phyloP scores from a whole-genome alignment of 371 early-diverging fungal genomes.

The Mortierella polycephala region DNA sequence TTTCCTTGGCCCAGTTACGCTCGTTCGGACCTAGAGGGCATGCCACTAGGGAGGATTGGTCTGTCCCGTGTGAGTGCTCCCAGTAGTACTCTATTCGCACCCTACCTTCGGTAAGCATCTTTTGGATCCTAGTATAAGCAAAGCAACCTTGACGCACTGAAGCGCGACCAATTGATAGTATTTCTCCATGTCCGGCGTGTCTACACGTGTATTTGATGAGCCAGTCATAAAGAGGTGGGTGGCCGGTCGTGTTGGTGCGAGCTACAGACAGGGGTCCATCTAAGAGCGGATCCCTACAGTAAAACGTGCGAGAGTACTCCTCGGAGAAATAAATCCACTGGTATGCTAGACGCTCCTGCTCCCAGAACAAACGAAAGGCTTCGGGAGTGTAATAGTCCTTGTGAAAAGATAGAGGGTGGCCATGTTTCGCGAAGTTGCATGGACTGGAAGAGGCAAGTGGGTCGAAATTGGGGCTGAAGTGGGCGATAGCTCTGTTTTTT shows the following conservation, averaged over 20 bases:
- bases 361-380: constrained; percentile 3
- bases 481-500: too few species aligned
- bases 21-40: not conserved
- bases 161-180: not conserved
- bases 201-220: not conserved
- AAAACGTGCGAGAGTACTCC: constrained; percentile 6
- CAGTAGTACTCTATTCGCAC: not conserved
- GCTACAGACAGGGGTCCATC: constrained; percentile 4
- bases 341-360: constrained; percentile 5
- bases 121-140: not conserved
- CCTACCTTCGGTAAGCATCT: not conserved
- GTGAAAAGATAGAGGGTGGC: not conserved
- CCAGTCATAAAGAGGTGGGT: not conserved
- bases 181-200: not conserved
- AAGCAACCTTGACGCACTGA: not conserved
- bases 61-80: not conserved
- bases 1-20: not conserved
- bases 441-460: not conserved
- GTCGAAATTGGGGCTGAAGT: not conserved
- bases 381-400: constrained; percentile 1
- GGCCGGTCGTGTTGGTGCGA: not conserved
- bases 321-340: constrained; percentile 10
- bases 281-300: not conserved
- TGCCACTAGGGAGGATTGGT: not conserved
- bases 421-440: not conserved